Conservation (phyloP, 176 grass and related monocot genomes). For the Poa annua region DNA sequence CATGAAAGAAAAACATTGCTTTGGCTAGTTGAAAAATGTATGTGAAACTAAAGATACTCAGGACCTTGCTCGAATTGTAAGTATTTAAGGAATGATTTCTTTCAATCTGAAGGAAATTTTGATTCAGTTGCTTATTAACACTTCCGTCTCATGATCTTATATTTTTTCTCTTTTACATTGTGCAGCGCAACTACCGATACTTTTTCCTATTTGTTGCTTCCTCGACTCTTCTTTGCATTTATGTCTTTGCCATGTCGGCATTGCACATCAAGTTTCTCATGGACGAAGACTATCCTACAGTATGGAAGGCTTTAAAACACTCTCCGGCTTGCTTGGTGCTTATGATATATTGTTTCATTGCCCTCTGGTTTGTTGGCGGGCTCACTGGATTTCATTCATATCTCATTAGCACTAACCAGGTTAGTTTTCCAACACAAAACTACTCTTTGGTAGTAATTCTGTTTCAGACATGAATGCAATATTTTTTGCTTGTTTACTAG, state of each 20-base stretch:
- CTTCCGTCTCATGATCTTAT: slow-evolving; percentile 38
- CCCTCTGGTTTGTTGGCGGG: slow-evolving; percentile 97
- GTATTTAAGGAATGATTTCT: slow-evolving; percentile 6
- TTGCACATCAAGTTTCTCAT: slow-evolving; percentile 95
- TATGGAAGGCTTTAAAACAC: slow-evolving; percentile 96
- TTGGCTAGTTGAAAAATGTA: neutral
- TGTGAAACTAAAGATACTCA: neutral
- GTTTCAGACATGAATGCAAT: neutral
- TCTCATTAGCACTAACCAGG: slow-evolving; percentile 94
- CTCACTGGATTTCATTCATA: slow-evolving; percentile 97
- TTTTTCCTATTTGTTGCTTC: slow-evolving; percentile 98
- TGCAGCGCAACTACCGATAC: slow-evolving; percentile 94
- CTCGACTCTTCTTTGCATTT: slow-evolving; percentile 93
- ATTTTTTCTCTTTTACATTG: slow-evolving; percentile 40
- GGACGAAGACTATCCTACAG: slow-evolving; percentile 78
- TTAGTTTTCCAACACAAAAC: slow-evolving; percentile 41
- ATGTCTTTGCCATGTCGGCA: slow-evolving; percentile 91
- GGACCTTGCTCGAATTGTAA: slow-evolving; percentile 23
- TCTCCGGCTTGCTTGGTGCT: slow-evolving; percentile 81
- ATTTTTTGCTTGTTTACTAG: neutral
- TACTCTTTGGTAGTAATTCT: slow-evolving; percentile 1
- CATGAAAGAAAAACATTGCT: neutral
- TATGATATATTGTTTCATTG: slow-evolving; percentile 91
- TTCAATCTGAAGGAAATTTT: slow-evolving; percentile 14
- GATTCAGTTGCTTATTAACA: slow-evolving; percentile 8